Evolutionary conservation across 345 rosid genomes (phyloP).

Genomic region (Arabidopsis thaliana): TAIR10.1 NC_003070.9:15686001-15686500

Average conservation of each 20-base stretch:
- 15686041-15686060: too few species aligned
- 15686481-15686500: not conserved
- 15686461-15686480: not conserved
- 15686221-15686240: not conserved
- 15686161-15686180: too few species aligned
- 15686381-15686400: not conserved
- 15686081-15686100: too few species aligned
- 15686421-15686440: not conserved
- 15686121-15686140: not conserved
- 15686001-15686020: constrained; percentile 10
- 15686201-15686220: too few species aligned
- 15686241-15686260: not conserved
- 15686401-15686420: not conserved
- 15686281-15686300: too few species aligned
- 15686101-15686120: not conserved
- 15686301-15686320: too few species aligned
- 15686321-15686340: too few species aligned
- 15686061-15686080: too few species aligned
- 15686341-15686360: not conserved
- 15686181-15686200: too few species aligned
- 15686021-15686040: not conserved
- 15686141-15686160: not conserved
- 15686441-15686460: not conserved
- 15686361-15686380: not conserved
- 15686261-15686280: not conserved